Conservation (phyloP, 2,329 filamentous ascomycete species). For the Nothophoma quercina region DNA sequence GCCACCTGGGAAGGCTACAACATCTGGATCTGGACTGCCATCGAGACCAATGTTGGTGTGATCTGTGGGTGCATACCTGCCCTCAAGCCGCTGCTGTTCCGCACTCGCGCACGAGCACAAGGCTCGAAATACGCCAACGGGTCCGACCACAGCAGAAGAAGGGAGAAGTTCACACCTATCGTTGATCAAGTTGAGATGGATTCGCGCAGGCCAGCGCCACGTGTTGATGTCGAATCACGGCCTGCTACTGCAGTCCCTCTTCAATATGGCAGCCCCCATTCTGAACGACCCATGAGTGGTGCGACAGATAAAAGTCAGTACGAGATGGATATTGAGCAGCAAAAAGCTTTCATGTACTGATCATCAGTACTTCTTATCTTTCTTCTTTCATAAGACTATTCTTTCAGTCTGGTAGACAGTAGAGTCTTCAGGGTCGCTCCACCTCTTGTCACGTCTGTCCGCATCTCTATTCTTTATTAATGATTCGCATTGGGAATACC, state of each 20-base stretch:
- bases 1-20: slow-evolving; percentile 56
- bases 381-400: slow-evolving; percentile 11
- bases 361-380: slow-evolving; percentile 23
- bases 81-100: slow-evolving; percentile 52
- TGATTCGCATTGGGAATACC: slow-evolving; percentile 21
- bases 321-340: slow-evolving; percentile 46
- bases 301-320: slow-evolving; percentile 45
- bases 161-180: slow-evolving; percentile 43
- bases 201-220: slow-evolving; percentile 38
- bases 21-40: slow-evolving; percentile 54
- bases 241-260: slow-evolving; percentile 29
- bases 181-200: slow-evolving; percentile 47
- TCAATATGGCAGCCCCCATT: slow-evolving; percentile 24
- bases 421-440: slow-evolving; percentile 25
- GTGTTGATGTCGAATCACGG: slow-evolving; percentile 31
- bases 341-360: slow-evolving; percentile 48
- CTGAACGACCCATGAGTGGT: slow-evolving; percentile 44
- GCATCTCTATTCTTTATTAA: slow-evolving; percentile 25
- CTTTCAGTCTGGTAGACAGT: slow-evolving; percentile 26
- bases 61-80: slow-evolving; percentile 56
- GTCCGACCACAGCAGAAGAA: slow-evolving; percentile 39
- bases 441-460: slow-evolving; percentile 19
- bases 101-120: slow-evolving; percentile 39
- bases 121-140: slow-evolving; percentile 43
- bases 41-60: slow-evolving; percentile 55